Conservation (phyloP, 2,329 filamentous ascomycete species). For the Calonectria pteridis region DNA sequence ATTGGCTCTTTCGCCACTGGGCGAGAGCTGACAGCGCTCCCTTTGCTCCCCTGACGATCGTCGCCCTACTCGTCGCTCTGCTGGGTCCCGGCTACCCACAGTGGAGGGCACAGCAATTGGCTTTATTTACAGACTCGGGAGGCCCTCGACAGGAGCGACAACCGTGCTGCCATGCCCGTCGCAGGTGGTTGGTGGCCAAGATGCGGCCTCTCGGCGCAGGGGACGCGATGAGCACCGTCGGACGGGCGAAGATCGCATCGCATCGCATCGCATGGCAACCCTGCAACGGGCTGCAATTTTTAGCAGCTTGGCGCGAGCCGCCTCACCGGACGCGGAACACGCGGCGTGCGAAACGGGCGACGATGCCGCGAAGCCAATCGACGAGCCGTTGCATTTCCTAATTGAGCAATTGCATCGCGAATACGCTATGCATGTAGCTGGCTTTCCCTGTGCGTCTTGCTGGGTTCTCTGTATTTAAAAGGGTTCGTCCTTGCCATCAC, state of each 20-base stretch:
- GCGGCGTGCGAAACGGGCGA: not conserved
- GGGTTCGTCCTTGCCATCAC: not conserved
- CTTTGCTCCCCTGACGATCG: slow-evolving; percentile 24
- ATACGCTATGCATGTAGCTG: not conserved
- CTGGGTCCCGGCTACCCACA: not conserved
- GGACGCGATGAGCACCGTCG: not conserved
- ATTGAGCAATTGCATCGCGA: not conserved
- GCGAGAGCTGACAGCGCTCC: not conserved
- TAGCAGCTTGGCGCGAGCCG: not conserved
- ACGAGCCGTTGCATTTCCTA: not conserved
- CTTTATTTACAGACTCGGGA: not conserved
- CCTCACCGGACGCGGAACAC: not conserved
- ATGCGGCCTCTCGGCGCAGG: not conserved
- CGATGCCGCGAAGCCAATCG: not conserved
- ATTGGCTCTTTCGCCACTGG: not conserved
- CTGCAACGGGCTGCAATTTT: not conserved
- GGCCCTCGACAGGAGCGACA: not conserved
- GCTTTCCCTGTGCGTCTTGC: too few relatives aligned
- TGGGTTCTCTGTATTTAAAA: not conserved
- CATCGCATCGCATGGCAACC: not conserved
- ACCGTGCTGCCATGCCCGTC: not conserved
- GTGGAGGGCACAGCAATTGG: not conserved
- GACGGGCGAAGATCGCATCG: not conserved
- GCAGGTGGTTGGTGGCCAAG: not conserved
- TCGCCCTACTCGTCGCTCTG: not conserved